These are phyloP conservation scores for Linnemannia zychae DNA, from an alignment of 192 early-diverging fungal genomes.

Conservation along the genomic window DNA sequence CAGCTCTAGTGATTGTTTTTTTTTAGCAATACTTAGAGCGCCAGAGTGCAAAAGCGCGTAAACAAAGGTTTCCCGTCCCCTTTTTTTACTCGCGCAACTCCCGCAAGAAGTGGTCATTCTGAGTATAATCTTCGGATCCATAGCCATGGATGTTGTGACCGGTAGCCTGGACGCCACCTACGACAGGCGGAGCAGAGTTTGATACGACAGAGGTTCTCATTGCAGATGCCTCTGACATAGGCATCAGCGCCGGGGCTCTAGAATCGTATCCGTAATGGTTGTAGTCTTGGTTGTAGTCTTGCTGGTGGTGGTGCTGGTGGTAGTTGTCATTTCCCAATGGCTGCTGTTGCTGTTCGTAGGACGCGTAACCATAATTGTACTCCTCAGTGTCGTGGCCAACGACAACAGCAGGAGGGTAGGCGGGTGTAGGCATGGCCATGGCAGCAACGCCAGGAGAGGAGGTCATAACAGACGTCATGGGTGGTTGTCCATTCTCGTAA, in stretches of 20 bases:
- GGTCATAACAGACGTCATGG: not conserved
- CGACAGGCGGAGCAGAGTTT: not conserved
- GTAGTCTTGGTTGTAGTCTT: not conserved
- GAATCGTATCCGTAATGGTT: constrained; percentile 3
- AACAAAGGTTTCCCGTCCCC: not conserved
- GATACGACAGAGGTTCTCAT: not conserved
- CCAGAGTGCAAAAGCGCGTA: not conserved
- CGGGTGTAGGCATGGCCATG: not conserved
- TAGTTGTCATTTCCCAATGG: not conserved
- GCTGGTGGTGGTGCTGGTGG: not conserved
- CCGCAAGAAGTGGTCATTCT: constrained; percentile 44
- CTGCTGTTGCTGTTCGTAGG: not conserved
- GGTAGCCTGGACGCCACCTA: not conserved
- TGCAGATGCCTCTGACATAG: not conserved
- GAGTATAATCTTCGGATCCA: constrained; percentile 43
- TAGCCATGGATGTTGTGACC: constrained; percentile 32
- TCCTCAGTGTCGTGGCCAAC: not conserved
- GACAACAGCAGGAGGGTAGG: not conserved
- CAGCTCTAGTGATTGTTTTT: too few species aligned
- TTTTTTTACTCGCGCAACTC: constrained; percentile 38
- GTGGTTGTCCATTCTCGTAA: not conserved
- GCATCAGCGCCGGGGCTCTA: not conserved
- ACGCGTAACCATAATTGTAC: not conserved
- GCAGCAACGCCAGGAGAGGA: too few species aligned
- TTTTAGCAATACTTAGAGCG: too few species aligned